Conservation (phyloP, 805 yeast genomes). For the Suhomyces canberraensis region DNA sequence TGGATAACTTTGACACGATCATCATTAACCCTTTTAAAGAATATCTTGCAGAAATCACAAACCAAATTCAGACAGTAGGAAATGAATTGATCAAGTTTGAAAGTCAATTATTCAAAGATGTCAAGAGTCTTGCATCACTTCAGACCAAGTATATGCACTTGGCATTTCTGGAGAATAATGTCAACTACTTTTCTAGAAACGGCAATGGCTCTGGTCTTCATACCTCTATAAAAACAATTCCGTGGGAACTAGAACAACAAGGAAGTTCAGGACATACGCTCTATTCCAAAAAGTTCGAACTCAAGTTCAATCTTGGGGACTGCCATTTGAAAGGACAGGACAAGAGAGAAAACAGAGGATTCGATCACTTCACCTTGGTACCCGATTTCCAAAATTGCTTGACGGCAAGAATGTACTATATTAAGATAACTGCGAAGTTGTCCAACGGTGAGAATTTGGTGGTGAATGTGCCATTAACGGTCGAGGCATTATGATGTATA, state of each 20-base stretch:
- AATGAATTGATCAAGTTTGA: constrained; percentile 32
- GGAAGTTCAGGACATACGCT: constrained; percentile 10
- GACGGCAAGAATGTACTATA: constrained; percentile 34
- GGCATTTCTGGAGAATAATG: constrained; percentile 20
- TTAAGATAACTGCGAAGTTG: constrained; percentile 29
- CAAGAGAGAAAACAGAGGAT: constrained; percentile 14
- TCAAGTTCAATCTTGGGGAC: constrained; percentile 26
- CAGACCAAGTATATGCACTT: constrained; percentile 34
- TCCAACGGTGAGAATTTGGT: constrained; percentile 27
- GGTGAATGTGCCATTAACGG: constrained; percentile 35
- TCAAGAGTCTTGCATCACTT: constrained; percentile 33
- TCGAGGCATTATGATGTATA: constrained; percentile 14
- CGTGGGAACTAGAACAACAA: constrained; percentile 25
- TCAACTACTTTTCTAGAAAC: constrained; percentile 12
- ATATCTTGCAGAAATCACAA: constrained; percentile 22
- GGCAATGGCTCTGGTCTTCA: constrained; percentile 17
- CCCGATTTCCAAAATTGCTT: constrained; percentile 40
- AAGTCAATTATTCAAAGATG: constrained; percentile 32
- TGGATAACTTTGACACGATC: constrained; percentile 30
- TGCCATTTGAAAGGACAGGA: constrained; percentile 27
- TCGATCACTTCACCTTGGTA: constrained; percentile 33
- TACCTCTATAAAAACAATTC: constrained; percentile 21
- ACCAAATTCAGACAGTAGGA: constrained; percentile 33
- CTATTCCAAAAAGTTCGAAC: constrained; percentile 27
- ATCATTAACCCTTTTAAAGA: constrained; percentile 32